Percentiles rank a stretch among this genome's conserved stretches.
These are phyloP conservation scores for Fusarium palustre DNA, from an alignment of 2,329 filamentous ascomycete species.

Conservation along the genomic window DNA sequence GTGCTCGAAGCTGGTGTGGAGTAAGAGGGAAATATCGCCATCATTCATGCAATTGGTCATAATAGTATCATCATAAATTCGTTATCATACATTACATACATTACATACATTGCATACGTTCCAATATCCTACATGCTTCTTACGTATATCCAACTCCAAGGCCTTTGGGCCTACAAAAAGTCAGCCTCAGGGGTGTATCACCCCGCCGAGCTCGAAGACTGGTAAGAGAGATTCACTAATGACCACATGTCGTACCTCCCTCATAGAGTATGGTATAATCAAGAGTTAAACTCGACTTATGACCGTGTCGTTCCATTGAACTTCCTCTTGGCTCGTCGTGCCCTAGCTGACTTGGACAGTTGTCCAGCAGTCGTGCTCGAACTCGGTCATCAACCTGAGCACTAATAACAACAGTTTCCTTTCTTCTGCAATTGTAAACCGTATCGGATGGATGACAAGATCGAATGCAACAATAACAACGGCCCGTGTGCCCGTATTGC, in stretches of 20 bases:
- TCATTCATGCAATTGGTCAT: neutral
- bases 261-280: accelerated
- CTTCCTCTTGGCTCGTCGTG: neutral
- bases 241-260: neutral
- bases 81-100: neutral
- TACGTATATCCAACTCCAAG: neutral
- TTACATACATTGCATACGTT: too few species aligned
- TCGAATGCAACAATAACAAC: neutral
- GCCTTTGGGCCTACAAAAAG: neutral
- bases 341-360: neutral
- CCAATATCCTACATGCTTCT: neutral
- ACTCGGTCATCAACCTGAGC: neutral
- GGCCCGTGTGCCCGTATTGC: neutral
- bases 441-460: neutral
- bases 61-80: neutral
- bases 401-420: too few species aligned
- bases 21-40: neutral
- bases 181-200: neutral
- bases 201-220: neutral
- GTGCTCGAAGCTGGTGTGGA: slow-evolving; percentile 45
- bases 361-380: neutral
- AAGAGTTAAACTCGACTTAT: neutral
- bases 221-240: neutral
- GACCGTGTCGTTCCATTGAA: neutral
- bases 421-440: too few species aligned